phyloP scores from a whole-genome alignment of 1,284 basidiomycete genomes.

The Irpex lacteus region DNA sequence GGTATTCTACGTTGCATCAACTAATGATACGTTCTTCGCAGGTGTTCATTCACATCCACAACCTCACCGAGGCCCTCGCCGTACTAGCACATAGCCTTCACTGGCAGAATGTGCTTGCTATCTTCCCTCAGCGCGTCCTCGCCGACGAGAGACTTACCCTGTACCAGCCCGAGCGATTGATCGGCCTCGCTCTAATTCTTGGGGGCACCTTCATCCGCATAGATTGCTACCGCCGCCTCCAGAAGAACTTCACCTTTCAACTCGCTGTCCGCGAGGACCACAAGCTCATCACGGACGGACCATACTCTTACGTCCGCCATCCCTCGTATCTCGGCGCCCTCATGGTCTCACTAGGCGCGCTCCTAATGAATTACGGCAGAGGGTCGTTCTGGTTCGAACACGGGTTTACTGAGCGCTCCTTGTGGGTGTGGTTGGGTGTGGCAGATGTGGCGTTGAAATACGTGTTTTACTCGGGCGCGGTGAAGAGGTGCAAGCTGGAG shows the following conservation, averaged over 20 bases:
- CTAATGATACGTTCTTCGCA: neutral
- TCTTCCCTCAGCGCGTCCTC: neutral
- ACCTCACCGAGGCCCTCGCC: neutral
- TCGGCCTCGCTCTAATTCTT: neutral
- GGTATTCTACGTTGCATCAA: neutral
- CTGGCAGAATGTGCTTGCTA: neutral
- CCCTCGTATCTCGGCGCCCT: neutral
- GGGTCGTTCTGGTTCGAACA: slow-evolving; percentile 1
- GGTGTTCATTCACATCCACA: neutral
- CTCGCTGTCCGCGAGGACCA: slow-evolving; percentile 5
- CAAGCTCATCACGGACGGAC: slow-evolving; percentile 6
- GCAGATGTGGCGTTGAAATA: neutral
- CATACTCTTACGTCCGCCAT: slow-evolving; percentile 7
- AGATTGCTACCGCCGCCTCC: slow-evolving; percentile 1
- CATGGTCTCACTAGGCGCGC: neutral
- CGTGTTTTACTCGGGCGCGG: neutral
- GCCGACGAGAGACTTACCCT: neutral
- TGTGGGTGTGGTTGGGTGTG: neutral
- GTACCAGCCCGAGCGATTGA: neutral
- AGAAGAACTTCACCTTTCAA: slow-evolving; percentile 6
- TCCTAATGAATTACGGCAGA: neutral
- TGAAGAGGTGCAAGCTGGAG: slow-evolving; percentile 3
- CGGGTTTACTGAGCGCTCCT: neutral
- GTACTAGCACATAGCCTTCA: neutral
- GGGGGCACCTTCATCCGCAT: neutral